Base-by-base conservation (phyloP, 2,329 filamentous ascomycete genomes). In the Neofusicoccum sp. region DNA sequence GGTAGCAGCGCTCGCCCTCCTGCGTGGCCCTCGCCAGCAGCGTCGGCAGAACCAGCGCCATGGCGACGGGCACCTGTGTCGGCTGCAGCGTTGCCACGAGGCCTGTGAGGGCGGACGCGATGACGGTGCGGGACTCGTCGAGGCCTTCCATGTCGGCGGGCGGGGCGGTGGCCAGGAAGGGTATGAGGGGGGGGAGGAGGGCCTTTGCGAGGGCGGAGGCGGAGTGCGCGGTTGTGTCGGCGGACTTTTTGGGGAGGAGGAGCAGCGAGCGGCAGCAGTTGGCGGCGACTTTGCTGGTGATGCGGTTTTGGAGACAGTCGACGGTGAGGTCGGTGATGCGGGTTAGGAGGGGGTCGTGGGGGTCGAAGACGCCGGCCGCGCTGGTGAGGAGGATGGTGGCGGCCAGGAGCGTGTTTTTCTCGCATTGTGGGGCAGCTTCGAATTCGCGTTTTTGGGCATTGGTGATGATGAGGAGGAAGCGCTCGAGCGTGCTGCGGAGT, bases 351-450 rank as follows among this genome's bases (percentile, higher is more conserved):
- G 88, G 85, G 67, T 98, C 93, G 43, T 84, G 85, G 0, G 90
- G 84, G 0, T 87, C 84, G 60, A 98, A 83, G 44, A 87, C 82
- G 65, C 89, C 89, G 62, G 86, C 83, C 6, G 90, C 89, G 41
- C 88, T 88, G 7, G 91, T 96, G 63, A 99, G 87, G 7, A 99
- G 83, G 62, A 99, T 89, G 0, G 95, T 96, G 48, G 89, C 88
- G 0, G 92, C 91, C 49, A 99, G 81, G 4, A 99, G 84, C 4
- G 89, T 90, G 70, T 98, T 99, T 79, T 96, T 97, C 69, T 97
- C 93, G 72, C 92, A 96, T 1, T 89, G 81, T 26, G 99, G 80
- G 3, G 92, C 91, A 4, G 89, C 87, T 20, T 93, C 87, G 3
- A 81, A 84, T 69, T 93, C 89, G 41, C 90, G 84, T 71, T 87